Conservation (phyloP, 2,329 filamentous ascomycete species). For the Trichoderma asperellum region DNA sequence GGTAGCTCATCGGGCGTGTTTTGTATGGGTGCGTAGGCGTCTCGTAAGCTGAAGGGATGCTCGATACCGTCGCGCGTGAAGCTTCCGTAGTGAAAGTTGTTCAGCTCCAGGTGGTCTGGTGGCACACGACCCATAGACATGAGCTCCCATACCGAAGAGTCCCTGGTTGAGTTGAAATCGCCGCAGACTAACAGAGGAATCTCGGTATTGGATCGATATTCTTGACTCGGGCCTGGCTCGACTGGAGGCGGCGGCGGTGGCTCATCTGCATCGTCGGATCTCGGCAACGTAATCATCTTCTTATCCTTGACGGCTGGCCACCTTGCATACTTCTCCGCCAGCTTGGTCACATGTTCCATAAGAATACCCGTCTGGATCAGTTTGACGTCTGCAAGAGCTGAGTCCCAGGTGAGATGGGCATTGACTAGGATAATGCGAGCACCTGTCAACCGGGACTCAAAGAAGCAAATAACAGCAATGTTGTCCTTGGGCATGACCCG, state of each 20-base stretch:
- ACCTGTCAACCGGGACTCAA: slow-evolving; percentile 91
- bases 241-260: slow-evolving; percentile 56
- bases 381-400: slow-evolving; percentile 89
- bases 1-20: slow-evolving; percentile 82
- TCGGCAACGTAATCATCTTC: slow-evolving; percentile 56
- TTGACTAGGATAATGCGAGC: slow-evolving; percentile 91
- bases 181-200: slow-evolving; percentile 91
- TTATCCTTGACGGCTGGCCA: slow-evolving; percentile 84
- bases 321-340: slow-evolving; percentile 82
- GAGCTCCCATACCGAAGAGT: slow-evolving; percentile 90
- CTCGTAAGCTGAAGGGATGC: slow-evolving; percentile 92
- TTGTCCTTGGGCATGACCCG: slow-evolving; percentile 98
- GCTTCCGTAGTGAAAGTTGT: slow-evolving; percentile 83
- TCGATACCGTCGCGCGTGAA: slow-evolving; percentile 91
- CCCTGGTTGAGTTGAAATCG: slow-evolving; percentile 90
- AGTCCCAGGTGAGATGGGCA: slow-evolving; percentile 94
- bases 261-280: slow-evolving; percentile 46
- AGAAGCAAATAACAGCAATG: slow-evolving; percentile 87
- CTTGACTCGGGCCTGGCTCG: slow-evolving; percentile 78
- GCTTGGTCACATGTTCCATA: slow-evolving; percentile 86
- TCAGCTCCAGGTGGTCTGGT: slow-evolving; percentile 79
- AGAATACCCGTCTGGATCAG: slow-evolving; percentile 93
- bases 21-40: slow-evolving; percentile 81
- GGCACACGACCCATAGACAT: slow-evolving; percentile 79
- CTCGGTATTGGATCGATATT: slow-evolving; percentile 83